phyloP scores from a whole-genome alignment of 73 alveolate species.

The Tetrahymena elliotti region DNA sequence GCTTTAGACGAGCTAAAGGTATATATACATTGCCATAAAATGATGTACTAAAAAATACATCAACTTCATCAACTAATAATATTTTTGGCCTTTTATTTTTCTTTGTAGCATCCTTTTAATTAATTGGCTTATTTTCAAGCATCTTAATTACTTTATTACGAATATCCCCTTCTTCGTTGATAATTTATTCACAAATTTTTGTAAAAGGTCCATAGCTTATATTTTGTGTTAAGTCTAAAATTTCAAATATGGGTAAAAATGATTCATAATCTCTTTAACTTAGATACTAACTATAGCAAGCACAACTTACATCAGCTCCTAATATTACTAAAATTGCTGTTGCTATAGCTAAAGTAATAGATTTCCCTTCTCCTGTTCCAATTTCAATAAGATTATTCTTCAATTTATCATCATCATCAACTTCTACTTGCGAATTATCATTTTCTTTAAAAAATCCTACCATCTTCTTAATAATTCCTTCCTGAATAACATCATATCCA shows the following conservation, averaged over 20 bases:
- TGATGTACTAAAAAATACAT: not conserved
- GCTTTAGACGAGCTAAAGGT: not conserved
- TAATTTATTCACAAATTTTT: not conserved
- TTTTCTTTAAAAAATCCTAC: too few species aligned
- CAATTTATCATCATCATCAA: not conserved
- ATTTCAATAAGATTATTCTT: not conserved
- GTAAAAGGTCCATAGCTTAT: slow-evolving; percentile 6
- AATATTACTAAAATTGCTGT: not conserved
- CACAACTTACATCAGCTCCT: slow-evolving; percentile 2
- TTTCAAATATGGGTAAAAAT: not conserved
- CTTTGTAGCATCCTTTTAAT: not conserved
- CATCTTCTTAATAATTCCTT: too few species aligned
- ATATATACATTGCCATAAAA: not conserved
- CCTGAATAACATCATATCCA: too few species aligned
- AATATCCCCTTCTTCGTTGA: not conserved
- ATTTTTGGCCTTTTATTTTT: not conserved
- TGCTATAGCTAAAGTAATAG: slow-evolving; percentile 2
- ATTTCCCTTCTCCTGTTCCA: slow-evolving; percentile 27
- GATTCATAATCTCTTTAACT: slow-evolving; percentile 2
- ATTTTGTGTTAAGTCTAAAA: not conserved
- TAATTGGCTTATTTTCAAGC: not conserved
- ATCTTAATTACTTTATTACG: not conserved
- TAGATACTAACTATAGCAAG: slow-evolving; percentile 16
- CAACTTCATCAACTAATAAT: slow-evolving; percentile 10
- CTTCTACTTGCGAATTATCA: too few species aligned